Evolutionary conservation across 2,329 filamentous ascomycete genomes (phyloP).

Genomic region (Pezicula radicicola): DNA sequence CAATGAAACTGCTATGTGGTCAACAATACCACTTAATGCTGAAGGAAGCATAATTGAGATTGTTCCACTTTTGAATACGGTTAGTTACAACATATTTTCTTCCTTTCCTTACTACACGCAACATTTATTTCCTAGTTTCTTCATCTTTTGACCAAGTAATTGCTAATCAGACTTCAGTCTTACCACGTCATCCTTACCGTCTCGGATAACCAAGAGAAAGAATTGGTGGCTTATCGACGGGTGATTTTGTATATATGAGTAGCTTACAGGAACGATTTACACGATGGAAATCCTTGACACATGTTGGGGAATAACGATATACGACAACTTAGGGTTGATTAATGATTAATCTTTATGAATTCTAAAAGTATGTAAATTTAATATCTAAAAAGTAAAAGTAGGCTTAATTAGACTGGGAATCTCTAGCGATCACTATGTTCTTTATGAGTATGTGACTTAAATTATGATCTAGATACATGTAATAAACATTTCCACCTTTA

Average conservation of each 20-base stretch:
- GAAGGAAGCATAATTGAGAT: not conserved
- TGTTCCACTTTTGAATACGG: not conserved
- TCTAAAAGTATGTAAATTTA: too few species aligned
- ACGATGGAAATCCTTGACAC: too few species aligned
- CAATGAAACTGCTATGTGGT: slow-evolving; percentile 16
- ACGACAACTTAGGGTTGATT: too few species aligned
- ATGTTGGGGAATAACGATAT: too few species aligned
- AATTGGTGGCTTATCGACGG: not conserved
- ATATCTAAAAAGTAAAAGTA: too few species aligned
- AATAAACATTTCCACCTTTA: too few species aligned
- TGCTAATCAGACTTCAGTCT: not conserved
- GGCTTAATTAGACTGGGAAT: too few species aligned
- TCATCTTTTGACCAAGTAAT: not conserved
- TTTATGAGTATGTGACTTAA: too few species aligned
- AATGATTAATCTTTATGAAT: too few species aligned
- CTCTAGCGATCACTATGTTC: too few species aligned
- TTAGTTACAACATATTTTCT: not conserved
- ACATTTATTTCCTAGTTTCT: not conserved
- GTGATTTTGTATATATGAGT: not conserved
- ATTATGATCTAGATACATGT: too few species aligned
- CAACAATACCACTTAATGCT: not conserved
- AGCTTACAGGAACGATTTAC: too few species aligned
- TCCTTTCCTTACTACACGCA: not conserved
- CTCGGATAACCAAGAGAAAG: not conserved
- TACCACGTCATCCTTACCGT: not conserved